phyloP scores from a whole-genome alignment of 345 rosid genomes.

The Sisymbrium altissimum region DNA sequence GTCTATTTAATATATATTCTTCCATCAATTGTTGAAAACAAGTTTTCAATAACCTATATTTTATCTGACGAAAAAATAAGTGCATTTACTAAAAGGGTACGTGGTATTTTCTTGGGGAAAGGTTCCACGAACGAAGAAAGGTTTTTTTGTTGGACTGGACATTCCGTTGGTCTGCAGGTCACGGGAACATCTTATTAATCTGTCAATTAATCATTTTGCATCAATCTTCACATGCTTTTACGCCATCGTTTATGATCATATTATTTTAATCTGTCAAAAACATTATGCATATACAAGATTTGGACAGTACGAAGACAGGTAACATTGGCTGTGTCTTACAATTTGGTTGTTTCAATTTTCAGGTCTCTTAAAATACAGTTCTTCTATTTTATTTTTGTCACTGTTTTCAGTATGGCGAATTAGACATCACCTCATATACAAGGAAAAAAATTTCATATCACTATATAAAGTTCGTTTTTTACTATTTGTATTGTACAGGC shows the following conservation, averaged over 20 bases:
- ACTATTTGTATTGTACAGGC: not conserved
- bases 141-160: constrained; percentile 18
- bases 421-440: not conserved
- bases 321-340: constrained; percentile 3
- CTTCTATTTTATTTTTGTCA: not conserved
- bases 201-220: constrained; percentile 20
- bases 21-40: not conserved
- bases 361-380: not conserved
- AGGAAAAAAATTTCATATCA: not conserved
- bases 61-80: not conserved
- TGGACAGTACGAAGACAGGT: constrained; percentile 9
- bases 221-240: constrained; percentile 27
- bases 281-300: constrained; percentile 15
- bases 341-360: not conserved
- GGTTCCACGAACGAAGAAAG: constrained; percentile 14
- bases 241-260: not conserved
- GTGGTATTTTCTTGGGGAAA: not conserved
- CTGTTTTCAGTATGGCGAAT: not conserved
- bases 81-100: not conserved
- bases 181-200: constrained; percentile 29
- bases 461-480: not conserved
- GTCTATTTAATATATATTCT: not conserved
- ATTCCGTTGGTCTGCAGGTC: constrained; percentile 31
- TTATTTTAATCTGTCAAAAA: not conserved
- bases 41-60: not conserved